These are phyloP conservation scores for Carex pumila DNA, from an alignment of 176 grass and related monocot genomes.

Conservation along the genomic window DNA sequence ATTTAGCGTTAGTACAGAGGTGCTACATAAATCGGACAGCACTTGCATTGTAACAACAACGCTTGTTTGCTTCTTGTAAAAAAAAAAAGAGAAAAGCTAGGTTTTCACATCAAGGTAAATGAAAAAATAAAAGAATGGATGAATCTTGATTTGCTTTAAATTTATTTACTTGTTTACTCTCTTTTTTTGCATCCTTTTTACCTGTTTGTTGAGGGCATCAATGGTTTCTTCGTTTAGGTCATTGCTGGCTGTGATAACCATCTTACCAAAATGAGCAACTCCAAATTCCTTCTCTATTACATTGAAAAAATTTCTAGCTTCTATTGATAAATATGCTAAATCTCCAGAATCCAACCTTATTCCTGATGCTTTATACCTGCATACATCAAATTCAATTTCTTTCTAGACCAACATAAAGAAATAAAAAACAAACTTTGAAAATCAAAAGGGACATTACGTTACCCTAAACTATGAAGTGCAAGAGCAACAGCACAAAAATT, in stretches of 20 bases:
- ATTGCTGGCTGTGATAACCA: slow-evolving; percentile 87
- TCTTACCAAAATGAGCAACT: slow-evolving; percentile 63
- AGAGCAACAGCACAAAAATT: slow-evolving; percentile 98
- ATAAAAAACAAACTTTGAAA: slow-evolving; percentile 16
- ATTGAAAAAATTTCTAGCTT: slow-evolving; percentile 72
- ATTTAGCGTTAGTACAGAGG: background rate
- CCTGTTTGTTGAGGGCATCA: slow-evolving; percentile 97
- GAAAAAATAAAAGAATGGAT: background rate
- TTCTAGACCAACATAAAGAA: background rate
- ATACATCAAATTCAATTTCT: slow-evolving; percentile 8
- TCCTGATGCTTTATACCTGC: slow-evolving; percentile 84
- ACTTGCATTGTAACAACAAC: background rate
- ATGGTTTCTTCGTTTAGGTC: slow-evolving; percentile 98
- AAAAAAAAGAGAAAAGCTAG: background rate
- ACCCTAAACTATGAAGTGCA: slow-evolving; percentile 90
- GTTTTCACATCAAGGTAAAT: background rate
- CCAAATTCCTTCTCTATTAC: slow-evolving; percentile 68
- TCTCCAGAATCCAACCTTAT: slow-evolving; percentile 99
- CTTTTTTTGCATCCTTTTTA: slow-evolving; percentile 24
- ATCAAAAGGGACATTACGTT: slow-evolving; percentile 19
- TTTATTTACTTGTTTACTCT: background rate
- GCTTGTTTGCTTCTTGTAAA: background rate
- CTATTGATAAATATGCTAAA: slow-evolving; percentile 83
- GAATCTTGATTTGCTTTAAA: slow-evolving; percentile 1
- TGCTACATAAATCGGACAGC: background rate